Evolutionary conservation across 1,284 basidiomycete species (phyloP).

Genomic region (Mycosarcoma mackinlayi): DNA sequence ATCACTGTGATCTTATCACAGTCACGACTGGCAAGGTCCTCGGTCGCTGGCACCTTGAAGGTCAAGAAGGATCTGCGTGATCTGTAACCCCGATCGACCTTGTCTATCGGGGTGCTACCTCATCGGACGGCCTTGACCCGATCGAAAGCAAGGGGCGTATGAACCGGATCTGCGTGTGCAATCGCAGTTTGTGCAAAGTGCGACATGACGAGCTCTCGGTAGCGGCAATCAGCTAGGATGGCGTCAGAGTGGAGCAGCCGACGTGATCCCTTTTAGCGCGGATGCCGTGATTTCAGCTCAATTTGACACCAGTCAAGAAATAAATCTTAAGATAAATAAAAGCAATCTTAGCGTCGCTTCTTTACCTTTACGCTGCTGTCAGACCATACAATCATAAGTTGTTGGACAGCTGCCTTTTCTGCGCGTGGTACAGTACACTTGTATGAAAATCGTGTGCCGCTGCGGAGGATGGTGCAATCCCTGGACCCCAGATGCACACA

Average conservation of each 20-base stretch:
- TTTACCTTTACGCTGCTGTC: not conserved
- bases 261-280: conserved; percentile 31
- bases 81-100: not conserved
- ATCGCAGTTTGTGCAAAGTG: conserved; percentile 4
- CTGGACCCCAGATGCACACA: conserved; percentile 8
- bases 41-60: conserved; percentile 10
- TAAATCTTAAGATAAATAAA: not conserved
- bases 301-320: conserved; percentile 16
- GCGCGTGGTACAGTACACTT: no score
- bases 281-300: conserved; percentile 32
- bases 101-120: not conserved
- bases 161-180: no score
- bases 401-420: conserved; percentile 32
- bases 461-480: conserved; percentile 5
- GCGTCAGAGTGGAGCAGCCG: conserved; percentile 29
- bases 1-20: conserved; percentile 27
- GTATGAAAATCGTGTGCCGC: no score
- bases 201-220: not conserved
- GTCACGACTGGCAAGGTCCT: conserved; percentile 25
- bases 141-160: no score
- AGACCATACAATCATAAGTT: no score
- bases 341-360: not conserved
- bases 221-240: conserved; percentile 4
- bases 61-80: conserved; percentile 1
- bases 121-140: no score